phyloP scores from a whole-genome alignment of 176 grass and related monocot genomes.

The Tillandsia leiboldiana region DNA sequence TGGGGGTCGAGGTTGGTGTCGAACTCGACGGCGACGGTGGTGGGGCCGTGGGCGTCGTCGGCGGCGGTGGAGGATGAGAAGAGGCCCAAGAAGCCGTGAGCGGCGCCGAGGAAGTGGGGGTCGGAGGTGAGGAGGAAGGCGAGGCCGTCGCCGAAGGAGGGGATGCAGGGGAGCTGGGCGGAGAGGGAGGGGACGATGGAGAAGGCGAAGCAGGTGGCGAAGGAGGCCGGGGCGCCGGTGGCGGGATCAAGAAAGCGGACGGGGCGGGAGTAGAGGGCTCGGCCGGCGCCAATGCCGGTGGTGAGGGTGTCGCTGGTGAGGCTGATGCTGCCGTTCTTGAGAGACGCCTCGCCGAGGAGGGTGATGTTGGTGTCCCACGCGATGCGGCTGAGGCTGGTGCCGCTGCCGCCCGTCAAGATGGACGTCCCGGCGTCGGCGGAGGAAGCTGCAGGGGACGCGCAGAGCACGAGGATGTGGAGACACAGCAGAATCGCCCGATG shows the following conservation, averaged over 20 bases:
- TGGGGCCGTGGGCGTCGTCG: background rate
- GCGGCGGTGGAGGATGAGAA: background rate
- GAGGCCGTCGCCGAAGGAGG: constrained; percentile 26
- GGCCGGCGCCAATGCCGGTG: constrained; percentile 30
- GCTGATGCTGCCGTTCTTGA: constrained; percentile 30
- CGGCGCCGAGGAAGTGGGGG: background rate
- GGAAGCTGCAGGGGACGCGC: too few relatives aligned
- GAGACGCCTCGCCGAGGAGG: constrained; percentile 47
- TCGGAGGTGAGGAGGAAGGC: background rate
- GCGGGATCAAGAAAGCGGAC: constrained; percentile 38
- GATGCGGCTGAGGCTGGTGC: constrained; percentile 17
- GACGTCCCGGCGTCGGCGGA: too few relatives aligned
- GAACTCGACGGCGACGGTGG: background rate
- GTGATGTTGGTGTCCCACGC: constrained; percentile 74
- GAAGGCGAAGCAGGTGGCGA: constrained; percentile 58
- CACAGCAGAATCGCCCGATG: too few relatives aligned
- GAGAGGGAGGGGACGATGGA: constrained; percentile 33
- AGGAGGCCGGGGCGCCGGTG: constrained; percentile 26
- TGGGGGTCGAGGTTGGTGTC: background rate
- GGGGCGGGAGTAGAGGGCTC: constrained; percentile 45
- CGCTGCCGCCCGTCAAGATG: constrained; percentile 29
- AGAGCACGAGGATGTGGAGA: too few relatives aligned
- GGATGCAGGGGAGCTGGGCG: constrained; percentile 15
- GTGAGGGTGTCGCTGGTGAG: constrained; percentile 17
- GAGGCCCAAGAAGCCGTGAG: background rate